phyloP scores from a whole-genome alignment of 1,284 basidiomycete genomes.

The Ustilago crameri region DNA sequence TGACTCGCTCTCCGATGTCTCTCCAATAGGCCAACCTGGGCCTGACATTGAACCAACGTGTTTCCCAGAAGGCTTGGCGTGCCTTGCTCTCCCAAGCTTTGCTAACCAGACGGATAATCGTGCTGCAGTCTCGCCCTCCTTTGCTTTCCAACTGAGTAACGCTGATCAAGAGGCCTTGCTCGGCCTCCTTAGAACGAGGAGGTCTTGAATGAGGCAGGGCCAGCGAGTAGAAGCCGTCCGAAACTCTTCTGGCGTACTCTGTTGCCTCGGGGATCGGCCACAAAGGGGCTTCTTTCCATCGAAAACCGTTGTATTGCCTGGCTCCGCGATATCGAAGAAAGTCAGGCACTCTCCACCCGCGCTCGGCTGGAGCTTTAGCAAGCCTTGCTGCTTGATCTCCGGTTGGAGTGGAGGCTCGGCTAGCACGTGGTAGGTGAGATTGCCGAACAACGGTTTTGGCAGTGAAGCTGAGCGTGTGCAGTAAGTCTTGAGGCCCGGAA shows the following conservation, averaged over 20 bases:
- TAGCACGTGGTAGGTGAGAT: neutral
- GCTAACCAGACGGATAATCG: slow-evolving; percentile 22
- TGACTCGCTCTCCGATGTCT: slow-evolving; percentile 9
- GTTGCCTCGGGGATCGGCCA: neutral
- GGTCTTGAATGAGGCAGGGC: neutral
- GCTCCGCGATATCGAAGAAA: slow-evolving; percentile 4
- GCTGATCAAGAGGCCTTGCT: neutral
- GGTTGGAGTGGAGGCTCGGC: neutral
- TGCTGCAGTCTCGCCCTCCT: neutral
- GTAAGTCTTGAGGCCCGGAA: neutral
- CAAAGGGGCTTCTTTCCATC: slow-evolving; percentile 18
- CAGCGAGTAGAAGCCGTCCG: neutral
- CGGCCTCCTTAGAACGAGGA: slow-evolving; percentile 4
- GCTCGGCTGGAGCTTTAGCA: neutral
- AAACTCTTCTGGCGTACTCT: neutral
- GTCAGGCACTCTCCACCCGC: neutral
- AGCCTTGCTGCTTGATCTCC: neutral
- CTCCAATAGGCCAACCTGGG: slow-evolving; percentile 6
- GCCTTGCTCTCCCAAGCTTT: slow-evolving; percentile 12
- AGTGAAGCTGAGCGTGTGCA: slow-evolving; percentile 24
- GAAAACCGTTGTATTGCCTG: slow-evolving; percentile 13
- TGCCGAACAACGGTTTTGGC: slow-evolving; percentile 18
- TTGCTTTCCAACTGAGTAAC: neutral
- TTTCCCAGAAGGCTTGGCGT: slow-evolving; percentile 14
- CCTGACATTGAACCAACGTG: slow-evolving; percentile 16